Evolutionary conservation across 129 eudicot genomes (phyloP).

Genomic region (Ambrosia trifida): DNA sequence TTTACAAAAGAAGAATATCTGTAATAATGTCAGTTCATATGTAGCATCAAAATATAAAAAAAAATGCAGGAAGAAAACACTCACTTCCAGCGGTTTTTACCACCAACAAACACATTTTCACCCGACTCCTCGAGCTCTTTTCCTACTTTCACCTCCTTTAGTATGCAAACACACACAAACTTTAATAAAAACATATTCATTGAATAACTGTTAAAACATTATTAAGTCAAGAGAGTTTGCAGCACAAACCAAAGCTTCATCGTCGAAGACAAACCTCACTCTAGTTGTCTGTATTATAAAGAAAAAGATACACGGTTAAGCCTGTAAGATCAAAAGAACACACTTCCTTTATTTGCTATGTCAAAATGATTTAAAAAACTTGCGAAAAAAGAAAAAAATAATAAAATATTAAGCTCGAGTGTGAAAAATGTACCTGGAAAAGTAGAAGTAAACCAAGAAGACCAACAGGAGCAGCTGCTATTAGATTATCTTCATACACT

Average conservation of each 20-base stretch:
- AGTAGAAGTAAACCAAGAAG: constrained; percentile 85
- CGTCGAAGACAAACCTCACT: constrained; percentile 95
- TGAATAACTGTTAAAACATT: background rate
- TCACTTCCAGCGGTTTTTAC: constrained; percentile 99
- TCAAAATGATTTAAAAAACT: background rate
- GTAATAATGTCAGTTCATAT: constrained; percentile 10
- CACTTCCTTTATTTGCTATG: background rate
- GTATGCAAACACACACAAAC: constrained; percentile 11
- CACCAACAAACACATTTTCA: constrained; percentile 95
- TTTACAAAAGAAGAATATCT: constrained; percentile 91
- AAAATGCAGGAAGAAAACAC: constrained; percentile 24
- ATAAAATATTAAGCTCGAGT: constrained; percentile 7
- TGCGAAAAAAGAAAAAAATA: background rate
- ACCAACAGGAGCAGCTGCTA: constrained; percentile 89
- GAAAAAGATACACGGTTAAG: constrained; percentile 17
- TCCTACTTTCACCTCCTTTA: constrained; percentile 91
- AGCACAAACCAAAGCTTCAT: constrained; percentile 75
- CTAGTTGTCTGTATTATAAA: constrained; percentile 73
- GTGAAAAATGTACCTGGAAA: constrained; percentile 59
- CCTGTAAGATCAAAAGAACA: background rate
- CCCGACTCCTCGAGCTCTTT: constrained; percentile 81
- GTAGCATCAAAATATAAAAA: constrained; percentile 7
- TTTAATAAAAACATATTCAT: background rate
- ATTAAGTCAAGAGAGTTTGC: constrained; percentile 25
- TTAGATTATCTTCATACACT: constrained; percentile 64